Percentiles rank a stretch among this genome's conserved stretches.
Conservation (phyloP, 768 basidiomycete species). For the Mycena epipterygia region DNA sequence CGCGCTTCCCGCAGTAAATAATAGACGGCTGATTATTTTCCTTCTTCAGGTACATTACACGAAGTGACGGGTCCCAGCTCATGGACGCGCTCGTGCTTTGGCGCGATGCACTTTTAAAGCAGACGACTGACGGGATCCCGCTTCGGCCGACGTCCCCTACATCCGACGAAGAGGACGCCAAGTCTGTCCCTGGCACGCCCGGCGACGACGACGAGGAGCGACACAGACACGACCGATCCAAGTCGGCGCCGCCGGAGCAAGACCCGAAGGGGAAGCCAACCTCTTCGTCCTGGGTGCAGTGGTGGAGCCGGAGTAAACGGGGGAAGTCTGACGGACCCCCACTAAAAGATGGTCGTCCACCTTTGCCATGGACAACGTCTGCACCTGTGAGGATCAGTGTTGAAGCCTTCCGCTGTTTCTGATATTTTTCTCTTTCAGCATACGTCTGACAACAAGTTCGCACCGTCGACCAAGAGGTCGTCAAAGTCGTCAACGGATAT, state of each 20-base stretch:
- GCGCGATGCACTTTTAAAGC: conserved; percentile 62
- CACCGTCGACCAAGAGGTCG: background rate
- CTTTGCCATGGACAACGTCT: conserved; percentile 40
- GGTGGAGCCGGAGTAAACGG: conserved; percentile 81
- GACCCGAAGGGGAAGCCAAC: conserved; percentile 54
- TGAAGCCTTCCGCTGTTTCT: background rate
- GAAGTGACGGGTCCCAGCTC: conserved; percentile 78
- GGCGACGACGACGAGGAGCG: conserved; percentile 40
- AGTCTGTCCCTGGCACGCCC: conserved; percentile 35
- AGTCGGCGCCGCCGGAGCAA: conserved; percentile 57
- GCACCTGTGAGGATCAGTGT: conserved; percentile 36
- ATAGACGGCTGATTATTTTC: conserved; percentile 8
- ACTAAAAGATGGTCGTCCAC: conserved; percentile 38
- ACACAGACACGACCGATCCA: conserved; percentile 47
- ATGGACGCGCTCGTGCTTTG: conserved; percentile 82
- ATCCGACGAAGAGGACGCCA: conserved; percentile 48
- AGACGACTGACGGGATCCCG: conserved; percentile 40
- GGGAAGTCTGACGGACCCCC: conserved; percentile 37
- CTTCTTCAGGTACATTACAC: conserved; percentile 84
- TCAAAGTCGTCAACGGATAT: conserved; percentile 9
- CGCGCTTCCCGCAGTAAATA: background rate
- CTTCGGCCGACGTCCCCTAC: conserved; percentile 53
- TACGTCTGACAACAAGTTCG: background rate
- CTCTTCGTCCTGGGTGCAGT: conserved; percentile 82
- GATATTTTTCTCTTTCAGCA: background rate